Evolutionary conservation across 2,329 filamentous ascomycete species (phyloP).

Genomic region (Diatrype stigma): DNA sequence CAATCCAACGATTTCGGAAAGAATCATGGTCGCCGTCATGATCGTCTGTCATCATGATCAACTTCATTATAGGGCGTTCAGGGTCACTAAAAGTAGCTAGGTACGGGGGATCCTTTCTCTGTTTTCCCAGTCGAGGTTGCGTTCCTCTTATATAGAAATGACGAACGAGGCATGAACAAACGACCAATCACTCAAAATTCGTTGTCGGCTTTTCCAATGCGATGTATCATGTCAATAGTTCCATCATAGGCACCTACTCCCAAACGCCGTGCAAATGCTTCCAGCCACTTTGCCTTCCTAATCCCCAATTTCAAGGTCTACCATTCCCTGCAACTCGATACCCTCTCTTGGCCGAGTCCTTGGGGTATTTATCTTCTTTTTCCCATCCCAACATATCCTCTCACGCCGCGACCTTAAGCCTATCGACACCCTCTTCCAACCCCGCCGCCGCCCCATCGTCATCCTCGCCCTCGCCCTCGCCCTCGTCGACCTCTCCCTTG

Average conservation of each 20-base stretch:
- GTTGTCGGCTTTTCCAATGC: neutral
- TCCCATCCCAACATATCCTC: neutral
- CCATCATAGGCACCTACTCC: neutral
- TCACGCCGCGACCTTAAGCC: slow-evolving; percentile 64
- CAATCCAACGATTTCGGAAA: neutral
- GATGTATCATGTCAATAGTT: neutral
- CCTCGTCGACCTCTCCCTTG: slow-evolving; percentile 61
- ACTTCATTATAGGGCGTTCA: neutral
- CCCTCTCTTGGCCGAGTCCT: no score
- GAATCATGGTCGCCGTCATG: neutral
- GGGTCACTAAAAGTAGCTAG: neutral
- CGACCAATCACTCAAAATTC: no score
- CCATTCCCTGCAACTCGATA: no score
- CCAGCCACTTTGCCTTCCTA: neutral
- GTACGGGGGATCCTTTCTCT: neutral
- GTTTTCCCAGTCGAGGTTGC: neutral
- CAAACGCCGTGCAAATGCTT: slow-evolving; percentile 1
- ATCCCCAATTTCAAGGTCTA: no score
- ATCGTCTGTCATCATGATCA: neutral
- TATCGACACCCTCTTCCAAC: slow-evolving; percentile 59
- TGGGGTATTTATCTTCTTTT: no score
- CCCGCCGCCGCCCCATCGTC: slow-evolving; percentile 46
- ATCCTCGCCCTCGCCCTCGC: slow-evolving; percentile 62
- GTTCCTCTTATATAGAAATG: neutral
- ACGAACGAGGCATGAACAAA: neutral